Percentiles rank a stretch among this genome's conserved stretches.
Evolutionary conservation across 2,329 filamentous ascomycete genomes (phyloP).

Genomic region (Paraconiothyrium brasiliense): DNA sequence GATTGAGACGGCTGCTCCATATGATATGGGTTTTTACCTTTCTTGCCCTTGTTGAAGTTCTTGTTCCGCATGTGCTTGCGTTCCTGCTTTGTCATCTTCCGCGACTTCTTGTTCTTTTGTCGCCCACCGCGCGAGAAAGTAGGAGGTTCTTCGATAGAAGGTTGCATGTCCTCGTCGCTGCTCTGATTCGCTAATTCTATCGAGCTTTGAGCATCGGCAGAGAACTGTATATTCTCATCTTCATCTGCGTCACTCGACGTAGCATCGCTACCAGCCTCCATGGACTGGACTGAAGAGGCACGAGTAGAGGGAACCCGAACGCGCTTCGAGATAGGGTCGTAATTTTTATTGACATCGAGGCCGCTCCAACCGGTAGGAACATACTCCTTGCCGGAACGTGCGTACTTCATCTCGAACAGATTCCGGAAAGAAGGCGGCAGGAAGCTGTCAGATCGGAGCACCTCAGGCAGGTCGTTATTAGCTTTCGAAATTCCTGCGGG

Average conservation of each 20-base stretch:
- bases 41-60: conserved; percentile 46
- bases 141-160: conserved; percentile 35
- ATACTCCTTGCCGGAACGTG: conserved; percentile 61
- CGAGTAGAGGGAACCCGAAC: conserved; percentile 45
- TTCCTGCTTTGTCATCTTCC: conserved; percentile 44
- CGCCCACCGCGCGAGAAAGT: conserved; percentile 38
- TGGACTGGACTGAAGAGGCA: conserved; percentile 47
- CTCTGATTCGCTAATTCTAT: conserved; percentile 45
- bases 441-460: conserved; percentile 65
- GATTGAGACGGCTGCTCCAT: conserved; percentile 40
- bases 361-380: conserved; percentile 76
- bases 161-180: conserved; percentile 48
- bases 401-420: conserved; percentile 80
- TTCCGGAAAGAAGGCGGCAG: conserved; percentile 69
- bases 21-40: conserved; percentile 35
- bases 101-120: conserved; percentile 42
- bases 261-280: conserved; percentile 33
- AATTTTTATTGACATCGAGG: conserved; percentile 67
- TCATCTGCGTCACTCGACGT: conserved; percentile 51
- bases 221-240: conserved; percentile 41
- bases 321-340: conserved; percentile 64
- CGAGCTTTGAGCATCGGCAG: conserved; percentile 36
- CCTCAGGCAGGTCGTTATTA: conserved; percentile 34
- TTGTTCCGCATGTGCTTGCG: conserved; percentile 45
- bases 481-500: conserved; percentile 32